A percentile compares a stretch with the other conserved stretches of the same genome.
Conservation (phyloP, 768 basidiomycete genomes). For the Gymnopilus dilepis region DNA sequence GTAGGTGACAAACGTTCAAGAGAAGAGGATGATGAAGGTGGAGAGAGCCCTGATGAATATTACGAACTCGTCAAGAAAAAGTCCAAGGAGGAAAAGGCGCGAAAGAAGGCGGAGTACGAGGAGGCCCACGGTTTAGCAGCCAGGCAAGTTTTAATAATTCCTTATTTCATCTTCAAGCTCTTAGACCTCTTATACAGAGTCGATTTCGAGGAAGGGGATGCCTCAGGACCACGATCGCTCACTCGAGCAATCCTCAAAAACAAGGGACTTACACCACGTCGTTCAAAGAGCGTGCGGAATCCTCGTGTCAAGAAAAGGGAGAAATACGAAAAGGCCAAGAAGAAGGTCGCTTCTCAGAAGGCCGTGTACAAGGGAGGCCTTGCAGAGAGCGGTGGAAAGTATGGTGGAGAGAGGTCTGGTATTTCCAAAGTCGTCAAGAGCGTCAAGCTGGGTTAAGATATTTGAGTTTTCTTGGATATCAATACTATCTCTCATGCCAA, state of each 20-base stretch:
- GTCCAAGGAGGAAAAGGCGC: constrained; percentile 72
- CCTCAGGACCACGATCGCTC: constrained; percentile 81
- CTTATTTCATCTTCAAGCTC: not conserved
- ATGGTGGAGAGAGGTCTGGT: constrained; percentile 92
- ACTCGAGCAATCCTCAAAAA: constrained; percentile 93
- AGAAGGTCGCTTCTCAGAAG: constrained; percentile 87
- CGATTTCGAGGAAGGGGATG: constrained; percentile 32
- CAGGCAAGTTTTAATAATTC: constrained; percentile 13
- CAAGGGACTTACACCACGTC: constrained; percentile 89
- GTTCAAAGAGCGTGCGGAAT: constrained; percentile 91
- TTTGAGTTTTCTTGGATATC: not conserved
- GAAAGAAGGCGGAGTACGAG: constrained; percentile 86
- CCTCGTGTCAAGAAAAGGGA: constrained; percentile 97
- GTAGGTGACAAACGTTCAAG: constrained; percentile 40
- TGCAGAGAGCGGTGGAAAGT: constrained; percentile 68
- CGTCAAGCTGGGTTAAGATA: constrained; percentile 61
- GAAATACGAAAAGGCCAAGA: constrained; percentile 94
- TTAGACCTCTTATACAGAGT: constrained; percentile 33
- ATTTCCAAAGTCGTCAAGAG: constrained; percentile 92
- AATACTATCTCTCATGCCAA: not conserved
- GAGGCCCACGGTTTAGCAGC: constrained; percentile 43
- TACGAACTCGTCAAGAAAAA: constrained; percentile 87
- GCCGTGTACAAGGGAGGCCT: constrained; percentile 92
- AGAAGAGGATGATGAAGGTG: constrained; percentile 45
- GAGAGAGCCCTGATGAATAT: constrained; percentile 72